Evolutionary conservation across 495 filamentous ascomycete genomes (phyloP).

Genomic region (Podospora sp.): DNA sequence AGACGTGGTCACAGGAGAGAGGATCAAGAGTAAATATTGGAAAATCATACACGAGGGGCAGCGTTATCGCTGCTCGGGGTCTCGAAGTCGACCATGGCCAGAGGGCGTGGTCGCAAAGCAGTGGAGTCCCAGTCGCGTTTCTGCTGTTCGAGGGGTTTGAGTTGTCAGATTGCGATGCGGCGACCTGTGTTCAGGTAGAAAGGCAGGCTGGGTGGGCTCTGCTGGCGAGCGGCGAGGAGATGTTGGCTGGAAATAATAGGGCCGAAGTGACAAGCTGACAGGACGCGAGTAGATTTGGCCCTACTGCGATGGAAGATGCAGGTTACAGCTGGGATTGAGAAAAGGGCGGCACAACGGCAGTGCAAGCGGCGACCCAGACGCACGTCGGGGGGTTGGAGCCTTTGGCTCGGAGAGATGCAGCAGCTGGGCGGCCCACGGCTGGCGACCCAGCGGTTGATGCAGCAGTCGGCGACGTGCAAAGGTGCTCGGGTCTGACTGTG

Average conservation of each 20-base stretch:
- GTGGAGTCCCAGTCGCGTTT: neutral
- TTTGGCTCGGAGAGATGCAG: slow-evolving; percentile 5
- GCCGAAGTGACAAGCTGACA: slow-evolving; percentile 23
- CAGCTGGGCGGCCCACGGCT: neutral
- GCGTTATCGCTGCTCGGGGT: slow-evolving; percentile 34
- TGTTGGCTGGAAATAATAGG: slow-evolving; percentile 25
- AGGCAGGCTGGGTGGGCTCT: neutral
- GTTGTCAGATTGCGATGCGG: neutral
- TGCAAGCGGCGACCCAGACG: slow-evolving; percentile 6
- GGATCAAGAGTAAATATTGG: neutral
- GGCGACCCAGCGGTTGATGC: neutral
- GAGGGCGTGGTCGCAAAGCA: slow-evolving; percentile 4
- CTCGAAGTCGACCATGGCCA: slow-evolving; percentile 30
- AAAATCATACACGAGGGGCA: slow-evolving; percentile 32
- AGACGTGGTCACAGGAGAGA: slow-evolving; percentile 5
- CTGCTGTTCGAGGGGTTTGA: neutral
- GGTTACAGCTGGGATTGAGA: slow-evolving; percentile 10
- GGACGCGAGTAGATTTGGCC: neutral
- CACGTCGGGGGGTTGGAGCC: slow-evolving; percentile 5
- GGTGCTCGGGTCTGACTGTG: neutral
- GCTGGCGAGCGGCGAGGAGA: neutral
- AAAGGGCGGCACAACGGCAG: slow-evolving; percentile 13
- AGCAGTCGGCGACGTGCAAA: slow-evolving; percentile 7
- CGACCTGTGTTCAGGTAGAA: slow-evolving; percentile 13
- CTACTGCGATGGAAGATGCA: slow-evolving; percentile 14